A percentile compares a stretch with the other conserved stretches of the same genome.
Evolutionary conservation across 1,284 basidiomycete genomes (phyloP).

Genomic region (Singerocomus rubriflavus): DNA sequence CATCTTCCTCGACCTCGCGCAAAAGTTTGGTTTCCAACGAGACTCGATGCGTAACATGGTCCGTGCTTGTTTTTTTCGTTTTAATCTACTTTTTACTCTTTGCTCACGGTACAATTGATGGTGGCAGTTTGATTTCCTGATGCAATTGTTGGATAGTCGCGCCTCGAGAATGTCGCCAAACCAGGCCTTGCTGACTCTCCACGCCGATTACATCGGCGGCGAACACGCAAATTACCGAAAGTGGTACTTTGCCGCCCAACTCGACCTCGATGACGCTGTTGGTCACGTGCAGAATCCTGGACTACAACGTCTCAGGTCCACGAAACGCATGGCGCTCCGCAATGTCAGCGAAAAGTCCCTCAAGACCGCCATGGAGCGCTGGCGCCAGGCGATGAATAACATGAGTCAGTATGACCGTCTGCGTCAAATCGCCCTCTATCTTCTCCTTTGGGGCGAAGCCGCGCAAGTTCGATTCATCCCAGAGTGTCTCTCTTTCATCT

Average conservation of each 20-base stretch:
- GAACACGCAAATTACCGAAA: slow-evolving; percentile 96
- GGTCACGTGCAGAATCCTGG: slow-evolving; percentile 92
- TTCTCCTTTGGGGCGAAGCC: slow-evolving; percentile 98
- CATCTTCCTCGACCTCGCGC: slow-evolving; percentile 94
- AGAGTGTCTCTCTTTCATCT: slow-evolving; percentile 98
- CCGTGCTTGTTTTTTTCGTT: slow-evolving; percentile 21
- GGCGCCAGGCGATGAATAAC: slow-evolving; percentile 97
- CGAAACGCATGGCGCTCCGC: slow-evolving; percentile 40
- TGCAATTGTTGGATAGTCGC: slow-evolving; percentile 96
- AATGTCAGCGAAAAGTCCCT: slow-evolving; percentile 76
- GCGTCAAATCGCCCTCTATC: slow-evolving; percentile 93
- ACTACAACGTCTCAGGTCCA: slow-evolving; percentile 78
- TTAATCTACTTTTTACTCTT: slow-evolving; percentile 1
- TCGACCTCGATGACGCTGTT: slow-evolving; percentile 97
- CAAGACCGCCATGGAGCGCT: slow-evolving; percentile 84
- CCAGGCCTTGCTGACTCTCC: slow-evolving; percentile 91
- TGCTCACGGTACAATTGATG: background rate
- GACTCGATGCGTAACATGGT: slow-evolving; percentile 92
- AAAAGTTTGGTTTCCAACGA: slow-evolving; percentile 98
- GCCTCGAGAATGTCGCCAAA: slow-evolving; percentile 98
- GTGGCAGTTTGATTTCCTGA: slow-evolving; percentile 88
- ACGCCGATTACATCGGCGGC: slow-evolving; percentile 98
- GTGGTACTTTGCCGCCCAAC: slow-evolving; percentile 99
- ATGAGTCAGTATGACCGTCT: slow-evolving; percentile 99
- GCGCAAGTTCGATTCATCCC: slow-evolving; percentile 98